Evolutionary conservation across 1,139 yeast genomes (phyloP), one percentile per base, ranked within the genome.

Genomic region (Blastobotrys niveus): DNA sequence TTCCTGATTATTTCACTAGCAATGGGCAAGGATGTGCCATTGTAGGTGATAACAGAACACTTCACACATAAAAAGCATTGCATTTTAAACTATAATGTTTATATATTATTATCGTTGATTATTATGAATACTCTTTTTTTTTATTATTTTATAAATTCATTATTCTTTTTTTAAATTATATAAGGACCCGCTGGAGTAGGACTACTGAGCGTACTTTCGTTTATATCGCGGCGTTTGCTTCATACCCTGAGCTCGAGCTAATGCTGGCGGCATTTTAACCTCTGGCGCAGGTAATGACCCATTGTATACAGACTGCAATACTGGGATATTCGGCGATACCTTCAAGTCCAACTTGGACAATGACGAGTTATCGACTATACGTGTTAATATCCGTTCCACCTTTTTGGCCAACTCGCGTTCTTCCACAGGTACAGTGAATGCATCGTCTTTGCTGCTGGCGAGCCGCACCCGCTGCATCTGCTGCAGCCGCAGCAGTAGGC

Each of bases 221-320:
- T n/a, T n/a, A n/a, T n/a, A n/a, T n/a, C n/a, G n/a, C n/a, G n/a
- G n/a, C n/a, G n/a, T n/a, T n/a, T n/a, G n/a, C n/a, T n/a, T n/a
- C n/a, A n/a, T n/a, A n/a, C n/a, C n/a, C n/a, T n/a, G n/a, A n/a
- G n/a, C n/a, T 21, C 34, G 34, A 9, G 21, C 21, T 14, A 34
- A 10, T 6, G 37, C 37, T 14, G 37, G 34, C 7, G 26, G 39
- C 7, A 19, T 10, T 17, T 30, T 29, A 17, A 26, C 15, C 18
- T 42, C 46, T 1, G 64, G 63, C 0, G 87, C 87, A 1, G 96
- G 96, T 57, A 88, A 72, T 1, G 83, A 74, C 44, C 97, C 97
- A 35, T 76, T 70, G 57, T 84, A 88, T 54, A 82, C 86, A 17
- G 81, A 76, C 58, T 80, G 78, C 47, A 84, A 70, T 1, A 84